A percentile compares a stretch with the other conserved stretches of the same genome.
Conservation (phyloP, 139 green algal genomes). For the Deuterostichococcus epilithicus region DNA sequence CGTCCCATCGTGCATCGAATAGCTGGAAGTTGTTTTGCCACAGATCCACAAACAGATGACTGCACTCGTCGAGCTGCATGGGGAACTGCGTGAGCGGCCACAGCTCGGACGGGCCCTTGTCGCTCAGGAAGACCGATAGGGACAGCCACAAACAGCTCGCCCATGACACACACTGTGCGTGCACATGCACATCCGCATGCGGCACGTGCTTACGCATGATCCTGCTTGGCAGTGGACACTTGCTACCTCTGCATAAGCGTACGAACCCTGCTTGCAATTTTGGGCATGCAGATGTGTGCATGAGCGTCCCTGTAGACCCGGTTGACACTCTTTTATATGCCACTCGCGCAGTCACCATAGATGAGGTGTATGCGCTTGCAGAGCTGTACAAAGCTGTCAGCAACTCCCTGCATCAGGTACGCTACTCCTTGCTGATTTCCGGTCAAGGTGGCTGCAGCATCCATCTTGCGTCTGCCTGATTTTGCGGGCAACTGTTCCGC, state of each 20-base stretch:
- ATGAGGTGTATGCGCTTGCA: slow-evolving; percentile 49
- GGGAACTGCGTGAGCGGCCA: background rate
- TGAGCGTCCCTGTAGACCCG: no score
- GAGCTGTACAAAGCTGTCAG: slow-evolving; percentile 50
- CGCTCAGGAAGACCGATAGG: background rate
- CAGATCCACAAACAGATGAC: background rate
- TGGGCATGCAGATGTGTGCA: background rate
- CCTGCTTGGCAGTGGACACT: background rate
- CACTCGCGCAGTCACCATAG: slow-evolving; percentile 32
- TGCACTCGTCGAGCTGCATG: no score
- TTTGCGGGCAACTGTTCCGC: background rate
- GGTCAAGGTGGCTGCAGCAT: background rate
- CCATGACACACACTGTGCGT: slow-evolving; percentile 30
- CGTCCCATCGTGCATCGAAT: no score
- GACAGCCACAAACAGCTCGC: slow-evolving; percentile 19
- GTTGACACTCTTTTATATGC: background rate
- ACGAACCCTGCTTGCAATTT: background rate
- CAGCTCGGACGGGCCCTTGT: background rate
- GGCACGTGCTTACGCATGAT: background rate
- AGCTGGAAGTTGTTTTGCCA: background rate
- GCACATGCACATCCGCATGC: no score
- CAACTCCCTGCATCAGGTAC: slow-evolving; percentile 48
- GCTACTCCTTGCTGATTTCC: background rate
- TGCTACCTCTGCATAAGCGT: background rate
- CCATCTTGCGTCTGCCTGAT: background rate